Base-by-base conservation (phyloP, 192 early-diverging fungal species). In the Mortierella alpina region DNA sequence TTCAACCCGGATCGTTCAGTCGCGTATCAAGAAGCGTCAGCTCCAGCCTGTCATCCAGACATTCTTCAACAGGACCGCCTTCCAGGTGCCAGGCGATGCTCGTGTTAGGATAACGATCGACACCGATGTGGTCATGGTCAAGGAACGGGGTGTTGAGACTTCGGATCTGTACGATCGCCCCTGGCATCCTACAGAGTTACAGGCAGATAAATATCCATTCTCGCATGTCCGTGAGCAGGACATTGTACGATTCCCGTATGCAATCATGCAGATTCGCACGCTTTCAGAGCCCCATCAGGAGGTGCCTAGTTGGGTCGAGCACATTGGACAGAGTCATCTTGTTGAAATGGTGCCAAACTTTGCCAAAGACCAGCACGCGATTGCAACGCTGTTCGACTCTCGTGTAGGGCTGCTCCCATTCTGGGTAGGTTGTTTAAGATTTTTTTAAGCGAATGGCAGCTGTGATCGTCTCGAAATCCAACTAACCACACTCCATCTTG, bases 261-360 rank as follows among this genome's bases (percentile, higher is more conserved):
- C 77, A 11, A 68, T 80, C 48, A 68, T 80, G 65, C 69, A 80
- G 49, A 80, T 80, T 60, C 58, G 77, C 14, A 80, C 77, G 20
- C 40, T 80, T 65, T 68, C 70, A 17, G 70, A 72, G 31, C 64
- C 64, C 13, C 65, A 67, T 92, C 48, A 92, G 92, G 78, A 91
- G 52, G 85, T 90, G 20, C 95, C 95, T 4, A 73, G 83, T 41
- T 96, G 95, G 95, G 88, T 95, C 23, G 85, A 89, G 11, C 88
- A 91, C 48, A 85, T 96, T 54, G 68, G 91, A 41, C 87, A 89
- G 42, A 87, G 87, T 73, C 91, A 93, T 77, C 65, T 96, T 68
- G 84, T 87, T 0, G 84, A 87, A 42, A 83, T 84, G 65, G 84
- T 87, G 4, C 86, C 84, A 50, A 72, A 84, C 14, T 87, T 87